Evolutionary conservation across 2,329 filamentous ascomycete species (phyloP), one percentile per base, ranked within the genome.

Genomic region (Sclerotinia sclerotiorum): DNA sequence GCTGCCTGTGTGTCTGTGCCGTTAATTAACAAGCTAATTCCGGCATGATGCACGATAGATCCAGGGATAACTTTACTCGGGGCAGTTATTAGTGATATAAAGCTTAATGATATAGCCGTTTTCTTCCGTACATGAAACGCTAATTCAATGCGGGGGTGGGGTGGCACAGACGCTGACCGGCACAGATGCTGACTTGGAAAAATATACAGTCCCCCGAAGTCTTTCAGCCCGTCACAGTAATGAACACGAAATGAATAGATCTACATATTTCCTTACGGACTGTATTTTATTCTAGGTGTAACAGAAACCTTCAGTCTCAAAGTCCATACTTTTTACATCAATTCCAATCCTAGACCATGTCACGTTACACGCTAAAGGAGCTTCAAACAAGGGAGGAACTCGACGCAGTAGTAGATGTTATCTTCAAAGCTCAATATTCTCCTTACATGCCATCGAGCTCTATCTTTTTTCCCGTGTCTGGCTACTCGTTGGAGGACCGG

Each of bases 381-480:
- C 42, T 60, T 7, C 7, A 60, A 0, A 46, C 35, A 0, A 24
- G 35, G n/a, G 42, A 42, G 35, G 13, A 60, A 10, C 35, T 60
- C n/a, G 57, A 60, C 3, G 57, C 13, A 7, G 24, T 60, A 29
- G 35, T 60, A 29, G 57, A 60, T 1, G 57, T 60, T 19, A 60
- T 60, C 35, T 60, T 42, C 5, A 46, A 17, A 44, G 57, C 57
- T 29, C 57, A 60, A 32, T 42, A 60, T 27, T 60, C 57, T 42
- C 57, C 57, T 13, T 60, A 60, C 13, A 60, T 60, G 35, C 57
- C 57, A 6, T 60, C 35, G 0, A 42, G 35, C 35, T 19, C 35
- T 11, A 46, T 60, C n/a, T 42, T 46, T 21, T 60, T 60, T 1
- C 57, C 32, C 0, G 13, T 46, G 13, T 15, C 27, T 11, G 35